Conservation (phyloP, 805 yeast species). For the Kurtzmaniella fragi region DNA sequence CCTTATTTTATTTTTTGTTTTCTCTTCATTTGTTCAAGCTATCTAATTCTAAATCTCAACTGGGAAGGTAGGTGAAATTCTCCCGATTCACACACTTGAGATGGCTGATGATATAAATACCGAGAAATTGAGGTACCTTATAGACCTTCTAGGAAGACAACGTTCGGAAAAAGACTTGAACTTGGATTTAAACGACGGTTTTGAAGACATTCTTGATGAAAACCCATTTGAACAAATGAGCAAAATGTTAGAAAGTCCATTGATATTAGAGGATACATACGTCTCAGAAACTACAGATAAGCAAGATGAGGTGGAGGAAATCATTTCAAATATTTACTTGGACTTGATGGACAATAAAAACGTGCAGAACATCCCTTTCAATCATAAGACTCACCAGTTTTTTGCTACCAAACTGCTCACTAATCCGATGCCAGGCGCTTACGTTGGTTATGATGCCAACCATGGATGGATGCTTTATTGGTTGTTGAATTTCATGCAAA, state of each 20-base stretch:
- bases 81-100: not conserved
- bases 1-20: too few species aligned
- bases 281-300: constrained; percentile 30
- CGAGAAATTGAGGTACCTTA: constrained; percentile 12
- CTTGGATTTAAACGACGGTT: constrained; percentile 11
- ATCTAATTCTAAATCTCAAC: not conserved
- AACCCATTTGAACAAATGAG: constrained; percentile 6
- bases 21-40: too few species aligned
- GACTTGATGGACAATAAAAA: constrained; percentile 8
- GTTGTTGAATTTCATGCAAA: constrained; percentile 50
- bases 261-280: constrained; percentile 19
- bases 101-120: constrained; percentile 3
- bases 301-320: constrained; percentile 29
- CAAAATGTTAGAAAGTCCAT: constrained; percentile 9
- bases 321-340: constrained; percentile 25
- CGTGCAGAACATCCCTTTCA: constrained; percentile 8
- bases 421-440: constrained; percentile 45
- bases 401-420: constrained; percentile 40
- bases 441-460: constrained; percentile 72
- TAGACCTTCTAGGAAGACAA: constrained; percentile 15
- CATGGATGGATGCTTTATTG: constrained; percentile 90
- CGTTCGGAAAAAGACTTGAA: constrained; percentile 1
- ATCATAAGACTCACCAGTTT: constrained; percentile 32
- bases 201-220: constrained; percentile 14
- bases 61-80: not conserved